phyloP scores from a whole-genome alignment of 1,284 basidiomycete species.

The Phenoliferia sp. region DNA sequence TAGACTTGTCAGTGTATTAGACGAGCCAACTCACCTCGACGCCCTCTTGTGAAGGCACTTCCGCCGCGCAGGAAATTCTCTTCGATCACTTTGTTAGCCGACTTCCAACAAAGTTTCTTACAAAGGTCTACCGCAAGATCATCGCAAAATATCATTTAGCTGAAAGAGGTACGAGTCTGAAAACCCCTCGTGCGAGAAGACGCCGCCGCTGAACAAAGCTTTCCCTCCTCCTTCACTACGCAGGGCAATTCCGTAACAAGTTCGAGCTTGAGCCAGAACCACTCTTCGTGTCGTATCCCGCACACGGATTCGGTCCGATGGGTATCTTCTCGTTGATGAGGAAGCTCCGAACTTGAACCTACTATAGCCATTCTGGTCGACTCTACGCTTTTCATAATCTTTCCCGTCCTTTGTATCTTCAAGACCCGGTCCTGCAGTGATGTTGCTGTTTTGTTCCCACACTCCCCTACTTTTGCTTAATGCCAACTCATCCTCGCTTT shows the following conservation, averaged over 20 bases:
- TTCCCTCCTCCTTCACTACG: neutral
- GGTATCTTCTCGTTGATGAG: neutral
- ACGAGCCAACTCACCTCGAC: no score
- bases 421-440: no score
- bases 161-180: neutral
- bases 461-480: no score
- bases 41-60: no score
- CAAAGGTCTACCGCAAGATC: neutral
- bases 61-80: neutral
- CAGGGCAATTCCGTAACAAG: neutral
- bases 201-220: no score
- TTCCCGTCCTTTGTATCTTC: no score
- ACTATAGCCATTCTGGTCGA: neutral
- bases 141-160: neutral
- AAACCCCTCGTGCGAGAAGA: neutral
- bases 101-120: neutral
- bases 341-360: neutral
- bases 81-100: neutral
- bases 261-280: neutral
- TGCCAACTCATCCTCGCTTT: no score
- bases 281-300: neutral
- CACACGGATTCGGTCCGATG: neutral
- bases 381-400: neutral
- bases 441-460: no score
- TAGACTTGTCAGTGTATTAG: no score